phyloP scores from a whole-genome alignment of 768 basidiomycete species.

The Trametes meyenii region DNA sequence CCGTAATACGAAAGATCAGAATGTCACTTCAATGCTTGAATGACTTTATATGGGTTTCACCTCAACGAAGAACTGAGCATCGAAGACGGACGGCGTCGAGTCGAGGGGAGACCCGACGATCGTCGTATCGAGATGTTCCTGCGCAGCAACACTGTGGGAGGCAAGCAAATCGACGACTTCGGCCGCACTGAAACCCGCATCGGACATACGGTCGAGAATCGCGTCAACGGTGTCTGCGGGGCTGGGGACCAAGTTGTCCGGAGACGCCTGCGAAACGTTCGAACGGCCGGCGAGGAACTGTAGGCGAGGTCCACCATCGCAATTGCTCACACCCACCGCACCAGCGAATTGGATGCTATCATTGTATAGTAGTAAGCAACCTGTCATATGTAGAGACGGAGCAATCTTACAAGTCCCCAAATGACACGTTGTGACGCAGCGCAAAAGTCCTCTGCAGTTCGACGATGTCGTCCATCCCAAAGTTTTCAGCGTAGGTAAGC shows the following conservation, averaged over 20 bases:
- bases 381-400: not conserved
- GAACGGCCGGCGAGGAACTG: conserved; percentile 28
- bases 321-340: conserved; percentile 29
- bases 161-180: conserved; percentile 28
- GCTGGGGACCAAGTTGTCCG: conserved; percentile 28
- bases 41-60: not conserved
- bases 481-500: conserved; percentile 12
- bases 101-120: conserved; percentile 26
- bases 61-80: conserved; percentile 34
- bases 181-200: conserved; percentile 24
- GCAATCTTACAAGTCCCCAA: conserved; percentile 3
- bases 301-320: conserved; percentile 26
- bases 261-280: conserved; percentile 23
- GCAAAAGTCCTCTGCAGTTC: not conserved
- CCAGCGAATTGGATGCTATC: conserved; percentile 33
- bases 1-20: not conserved
- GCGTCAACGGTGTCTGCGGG: conserved; percentile 31
- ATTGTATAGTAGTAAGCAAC: not conserved
- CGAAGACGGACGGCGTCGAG: conserved; percentile 32
- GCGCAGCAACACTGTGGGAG: conserved; percentile 26
- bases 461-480: conserved; percentile 13
- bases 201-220: conserved; percentile 22
- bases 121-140: conserved; percentile 18
- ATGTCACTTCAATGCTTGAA: not conserved
- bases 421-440: not conserved